Conservation (phyloP, 768 basidiomycete species). For the Boletus eberwhitei region DNA sequence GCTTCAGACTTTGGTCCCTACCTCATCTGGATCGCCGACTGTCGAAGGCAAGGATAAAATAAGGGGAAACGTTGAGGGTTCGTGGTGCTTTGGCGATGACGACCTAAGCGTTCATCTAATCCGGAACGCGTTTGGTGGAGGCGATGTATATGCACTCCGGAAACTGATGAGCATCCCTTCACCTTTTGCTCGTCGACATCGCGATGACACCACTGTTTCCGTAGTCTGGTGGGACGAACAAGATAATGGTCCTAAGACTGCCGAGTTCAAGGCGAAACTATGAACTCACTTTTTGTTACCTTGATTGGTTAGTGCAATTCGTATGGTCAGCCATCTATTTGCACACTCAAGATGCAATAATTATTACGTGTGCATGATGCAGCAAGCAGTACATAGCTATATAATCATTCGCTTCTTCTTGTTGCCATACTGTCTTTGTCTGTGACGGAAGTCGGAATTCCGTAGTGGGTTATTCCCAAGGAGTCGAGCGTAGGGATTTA, state of each 20-base stretch:
- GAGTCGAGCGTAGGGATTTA: constrained; percentile 36
- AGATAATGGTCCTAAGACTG: constrained; percentile 38
- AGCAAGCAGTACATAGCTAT: constrained; percentile 25
- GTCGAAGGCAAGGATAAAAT: constrained; percentile 62
- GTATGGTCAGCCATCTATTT: not conserved
- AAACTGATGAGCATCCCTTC: constrained; percentile 78
- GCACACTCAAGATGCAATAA: not conserved
- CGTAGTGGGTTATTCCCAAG: constrained; percentile 35
- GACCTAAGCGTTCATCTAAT: constrained; percentile 82
- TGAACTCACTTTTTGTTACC: constrained; percentile 25
- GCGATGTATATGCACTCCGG: constrained; percentile 55
- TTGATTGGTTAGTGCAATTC: not conserved
- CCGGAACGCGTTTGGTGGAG: constrained; percentile 90
- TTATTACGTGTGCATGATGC: constrained; percentile 6
- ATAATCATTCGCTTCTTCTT: constrained; percentile 36
- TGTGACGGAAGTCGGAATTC: constrained; percentile 22
- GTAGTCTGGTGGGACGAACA: constrained; percentile 80
- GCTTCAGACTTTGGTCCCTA: constrained; percentile 54
- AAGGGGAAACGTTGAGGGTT: constrained; percentile 38
- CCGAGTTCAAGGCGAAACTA: constrained; percentile 48
- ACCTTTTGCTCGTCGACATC: constrained; percentile 68
- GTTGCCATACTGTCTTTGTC: constrained; percentile 29
- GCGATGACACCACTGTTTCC: constrained; percentile 85
- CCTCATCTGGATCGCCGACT: constrained; percentile 45
- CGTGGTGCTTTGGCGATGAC: constrained; percentile 79